A percentile compares a stretch with the other conserved stretches of the same genome.
Conservation (phyloP, 352 stramenopile species). For the Pythium chondricola region DNA sequence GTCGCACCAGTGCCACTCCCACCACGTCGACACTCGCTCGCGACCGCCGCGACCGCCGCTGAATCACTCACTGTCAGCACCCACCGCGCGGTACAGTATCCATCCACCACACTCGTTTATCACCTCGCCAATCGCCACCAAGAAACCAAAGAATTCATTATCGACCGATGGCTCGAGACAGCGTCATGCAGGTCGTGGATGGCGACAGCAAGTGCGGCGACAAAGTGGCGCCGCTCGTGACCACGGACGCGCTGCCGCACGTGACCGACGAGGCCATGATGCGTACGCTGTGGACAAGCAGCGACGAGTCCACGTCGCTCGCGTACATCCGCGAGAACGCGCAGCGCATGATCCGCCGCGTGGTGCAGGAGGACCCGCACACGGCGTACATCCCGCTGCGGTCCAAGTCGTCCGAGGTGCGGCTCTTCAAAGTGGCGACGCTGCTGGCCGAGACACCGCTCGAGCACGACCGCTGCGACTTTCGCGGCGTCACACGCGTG, state of each 20-base stretch:
- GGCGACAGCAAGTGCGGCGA: constrained; percentile 5
- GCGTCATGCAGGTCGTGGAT: neutral
- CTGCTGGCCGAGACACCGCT: constrained; percentile 13
- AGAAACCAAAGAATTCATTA: too few species aligned
- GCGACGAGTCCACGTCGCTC: constrained; percentile 29
- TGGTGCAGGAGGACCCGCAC: constrained; percentile 43
- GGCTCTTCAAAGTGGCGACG: constrained; percentile 41
- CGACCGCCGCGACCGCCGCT: too few species aligned
- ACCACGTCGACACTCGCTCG: too few species aligned
- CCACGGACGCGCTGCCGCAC: too few species aligned
- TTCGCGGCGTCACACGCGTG: constrained; percentile 60
- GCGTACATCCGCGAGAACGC: constrained; percentile 55
- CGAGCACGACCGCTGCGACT: constrained; percentile 40
- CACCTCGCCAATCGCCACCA: too few species aligned
- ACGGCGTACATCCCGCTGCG: constrained; percentile 44
- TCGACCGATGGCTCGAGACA: too few species aligned
- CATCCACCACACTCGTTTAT: too few species aligned
- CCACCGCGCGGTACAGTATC: too few species aligned
- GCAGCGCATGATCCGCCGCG: constrained; percentile 31
- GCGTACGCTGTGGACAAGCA: constrained; percentile 32
- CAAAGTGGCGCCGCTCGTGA: constrained; percentile 6
- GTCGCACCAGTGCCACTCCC: too few species aligned
- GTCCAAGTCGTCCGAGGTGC: constrained; percentile 54
- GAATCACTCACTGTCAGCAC: too few species aligned
- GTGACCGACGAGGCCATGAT: constrained; percentile 26